Evolutionary conservation across 768 basidiomycete genomes (phyloP), one percentile per base, ranked within the genome.

Genomic region (Suillus tomentosus): DNA sequence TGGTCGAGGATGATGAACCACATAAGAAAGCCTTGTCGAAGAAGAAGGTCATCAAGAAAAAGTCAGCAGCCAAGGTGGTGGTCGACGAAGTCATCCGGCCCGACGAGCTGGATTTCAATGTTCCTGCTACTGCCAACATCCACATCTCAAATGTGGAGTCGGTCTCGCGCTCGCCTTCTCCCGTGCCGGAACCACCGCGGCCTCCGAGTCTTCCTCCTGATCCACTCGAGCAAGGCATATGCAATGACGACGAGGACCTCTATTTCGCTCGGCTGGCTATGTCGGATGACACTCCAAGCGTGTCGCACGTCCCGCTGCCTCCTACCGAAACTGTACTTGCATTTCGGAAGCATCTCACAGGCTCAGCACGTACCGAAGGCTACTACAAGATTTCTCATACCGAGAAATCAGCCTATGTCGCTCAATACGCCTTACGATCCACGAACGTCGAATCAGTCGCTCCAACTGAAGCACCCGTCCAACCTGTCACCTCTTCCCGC

Each of bases 331-430:
- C 79, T 2, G 80, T 82, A 7, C 77, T 79, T 8, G 79, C 85
- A n/a, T 85, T 87, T 77, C 88, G 90, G 43, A 87, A 87, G 61
- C 95, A 96, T 72, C 68, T 86, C 57, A 91, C 91, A 1, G 95
- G 96, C 27, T 91, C 92, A 39, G 94, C 95, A 19, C 87, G 96
- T 17, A 94, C 95, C 1, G 94, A 98, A 75, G 96, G 97, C 4
- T 95, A 89, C 77, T 96, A 96, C 84, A 93, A 95, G 80, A 94
- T 99, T 74, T 89, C 94, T 0, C 91, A 94, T 70, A 85, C 89
- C 7, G 92, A 95, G 74, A 97, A 97, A 79, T 90, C 94, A 0
- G 87, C 87, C 3, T 98, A 99, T 69, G 91, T 99, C 50, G 90
- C 93, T 6, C 94, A 96, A 75, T 94, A 94, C 74, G 88, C 89